A percentile compares a stretch with the other conserved stretches of the same genome.
These are phyloP conservation scores for Andalucia godoyi DNA, from an alignment of 78 protist genomes.

Conservation along the genomic window DNA sequence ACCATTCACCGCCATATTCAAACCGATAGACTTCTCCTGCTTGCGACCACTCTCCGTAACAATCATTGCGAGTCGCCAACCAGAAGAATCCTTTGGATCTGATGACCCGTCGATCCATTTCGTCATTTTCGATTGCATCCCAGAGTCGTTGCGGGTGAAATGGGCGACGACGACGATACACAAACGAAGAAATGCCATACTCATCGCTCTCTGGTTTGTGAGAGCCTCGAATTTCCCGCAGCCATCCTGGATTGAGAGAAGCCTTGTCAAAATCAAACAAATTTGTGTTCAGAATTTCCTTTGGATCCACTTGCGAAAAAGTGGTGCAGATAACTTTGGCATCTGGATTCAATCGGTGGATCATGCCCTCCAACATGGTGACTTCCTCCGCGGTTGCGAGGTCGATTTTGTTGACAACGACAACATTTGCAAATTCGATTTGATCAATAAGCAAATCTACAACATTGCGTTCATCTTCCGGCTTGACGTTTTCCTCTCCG, in stretches of 20 bases:
- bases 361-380: neutral
- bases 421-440: constrained; percentile 76
- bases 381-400: neutral
- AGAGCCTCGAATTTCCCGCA: constrained; percentile 9
- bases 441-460: constrained; percentile 71
- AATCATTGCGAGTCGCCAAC: constrained; percentile 22
- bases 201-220: constrained; percentile 57
- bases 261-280: constrained; percentile 41
- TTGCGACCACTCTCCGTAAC: constrained; percentile 32
- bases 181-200: constrained; percentile 67
- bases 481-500: neutral
- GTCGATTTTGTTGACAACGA: constrained; percentile 68
- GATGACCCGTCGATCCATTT: neutral
- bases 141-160: constrained; percentile 61
- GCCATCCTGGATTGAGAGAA: constrained; percentile 49
- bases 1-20: constrained; percentile 17
- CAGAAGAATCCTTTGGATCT: constrained; percentile 60
- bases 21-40: constrained; percentile 26
- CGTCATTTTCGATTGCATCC: neutral
- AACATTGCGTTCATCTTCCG: constrained; percentile 36
- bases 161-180: constrained; percentile 58
- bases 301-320: constrained; percentile 16
- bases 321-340: constrained; percentile 35
- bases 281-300: constrained; percentile 41
- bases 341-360: constrained; percentile 8